These are phyloP conservation scores for Eimeria sp. DNA, from an alignment of 169 alveolate species.

Conservation along the genomic window DNA sequence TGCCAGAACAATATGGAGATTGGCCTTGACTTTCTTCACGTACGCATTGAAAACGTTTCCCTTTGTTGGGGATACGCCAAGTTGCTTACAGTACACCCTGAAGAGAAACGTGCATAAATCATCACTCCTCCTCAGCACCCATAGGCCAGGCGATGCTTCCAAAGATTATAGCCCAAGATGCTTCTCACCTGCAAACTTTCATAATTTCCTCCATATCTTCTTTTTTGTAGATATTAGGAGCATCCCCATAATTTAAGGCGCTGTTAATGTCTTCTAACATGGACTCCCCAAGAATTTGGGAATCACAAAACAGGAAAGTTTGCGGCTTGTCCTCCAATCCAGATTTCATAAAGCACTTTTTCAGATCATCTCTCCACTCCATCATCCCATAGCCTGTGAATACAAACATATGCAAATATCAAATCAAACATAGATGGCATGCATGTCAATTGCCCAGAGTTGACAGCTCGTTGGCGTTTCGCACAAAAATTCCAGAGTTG, in stretches of 20 bases:
- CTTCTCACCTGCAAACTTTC: constrained; percentile 88
- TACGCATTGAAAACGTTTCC: constrained; percentile 96
- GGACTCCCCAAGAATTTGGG: constrained; percentile 94
- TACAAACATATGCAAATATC: background rate
- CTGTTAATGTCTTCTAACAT: constrained; percentile 97
- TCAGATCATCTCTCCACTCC: constrained; percentile 96
- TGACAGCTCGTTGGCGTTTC: background rate
- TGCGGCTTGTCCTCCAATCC: constrained; percentile 95
- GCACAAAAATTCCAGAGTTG: constrained; percentile 86
- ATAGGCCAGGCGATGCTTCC: background rate
- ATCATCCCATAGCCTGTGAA: constrained; percentile 88
- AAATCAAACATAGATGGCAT: constrained; percentile 87
- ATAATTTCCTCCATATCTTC: constrained; percentile 95
- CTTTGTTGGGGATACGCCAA: constrained; percentile 93
- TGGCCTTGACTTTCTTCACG: constrained; percentile 93
- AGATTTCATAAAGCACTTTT: constrained; percentile 94
- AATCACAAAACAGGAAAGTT: constrained; percentile 96
- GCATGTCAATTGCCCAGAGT: constrained; percentile 49
- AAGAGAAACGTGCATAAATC: background rate
- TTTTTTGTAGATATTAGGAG: constrained; percentile 94
- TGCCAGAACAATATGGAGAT: constrained; percentile 96
- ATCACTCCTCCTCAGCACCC: background rate
- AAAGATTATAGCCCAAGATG: background rate
- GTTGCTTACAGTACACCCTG: constrained; percentile 88
- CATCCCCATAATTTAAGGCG: constrained; percentile 96